These are phyloP conservation scores for Cylindrodendrum hubeiense DNA, from an alignment of 2,329 filamentous ascomycete species.

Conservation along the genomic window DNA sequence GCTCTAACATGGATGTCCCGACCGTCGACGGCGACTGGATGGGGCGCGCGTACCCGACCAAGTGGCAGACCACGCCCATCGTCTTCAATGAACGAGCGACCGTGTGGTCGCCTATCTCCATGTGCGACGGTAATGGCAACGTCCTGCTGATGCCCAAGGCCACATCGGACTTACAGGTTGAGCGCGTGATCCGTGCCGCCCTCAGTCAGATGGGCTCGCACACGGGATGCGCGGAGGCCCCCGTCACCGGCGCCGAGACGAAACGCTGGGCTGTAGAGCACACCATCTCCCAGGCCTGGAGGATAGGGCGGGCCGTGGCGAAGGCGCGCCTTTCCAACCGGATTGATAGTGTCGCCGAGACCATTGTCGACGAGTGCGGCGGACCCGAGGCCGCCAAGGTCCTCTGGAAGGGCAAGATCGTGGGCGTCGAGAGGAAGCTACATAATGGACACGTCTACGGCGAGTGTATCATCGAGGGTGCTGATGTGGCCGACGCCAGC, in stretches of 20 bases:
- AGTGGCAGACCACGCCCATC: conserved; percentile 29
- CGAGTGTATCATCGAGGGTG: too few species aligned
- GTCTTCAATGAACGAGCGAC: conserved; percentile 7
- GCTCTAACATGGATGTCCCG: conserved; percentile 4
- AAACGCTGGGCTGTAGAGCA: background rate
- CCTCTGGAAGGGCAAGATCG: too few species aligned
- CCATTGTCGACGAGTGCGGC: too few species aligned
- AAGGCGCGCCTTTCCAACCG: background rate
- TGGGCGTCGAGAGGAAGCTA: conserved; percentile 1
- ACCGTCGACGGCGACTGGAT: conserved; percentile 32
- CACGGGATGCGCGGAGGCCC: conserved; percentile 9
- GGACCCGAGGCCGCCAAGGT: too few species aligned
- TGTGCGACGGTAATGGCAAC: conserved; percentile 19
- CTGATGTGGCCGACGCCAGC: background rate
- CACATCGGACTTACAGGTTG: conserved; percentile 5
- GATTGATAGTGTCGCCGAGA: conserved; percentile 8
- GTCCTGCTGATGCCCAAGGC: conserved; percentile 7
- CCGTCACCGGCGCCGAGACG: conserved; percentile 1
- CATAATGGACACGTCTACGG: background rate
- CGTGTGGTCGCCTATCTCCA: conserved; percentile 11
- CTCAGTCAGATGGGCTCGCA: conserved; percentile 16
- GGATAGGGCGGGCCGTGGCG: background rate
- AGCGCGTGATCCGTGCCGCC: conserved; percentile 6
- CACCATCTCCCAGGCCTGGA: conserved; percentile 14
- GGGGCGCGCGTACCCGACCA: conserved; percentile 31